Conservation (phyloP, 192 early-diverging fungal species). For the Phycomyces nitens region DNA sequence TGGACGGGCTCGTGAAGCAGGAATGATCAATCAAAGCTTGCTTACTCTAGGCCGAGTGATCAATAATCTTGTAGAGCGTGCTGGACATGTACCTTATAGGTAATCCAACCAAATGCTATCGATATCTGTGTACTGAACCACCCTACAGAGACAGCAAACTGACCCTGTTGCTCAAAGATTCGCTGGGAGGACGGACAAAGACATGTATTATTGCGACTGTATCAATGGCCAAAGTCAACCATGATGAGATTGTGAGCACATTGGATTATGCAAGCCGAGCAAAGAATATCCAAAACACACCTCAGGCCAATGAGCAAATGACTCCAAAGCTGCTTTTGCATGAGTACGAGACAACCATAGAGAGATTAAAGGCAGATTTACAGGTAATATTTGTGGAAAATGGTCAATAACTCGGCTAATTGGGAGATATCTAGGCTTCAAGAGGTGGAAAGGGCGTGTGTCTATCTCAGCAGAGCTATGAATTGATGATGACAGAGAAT, state of each 20-base stretch:
- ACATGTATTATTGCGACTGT: slow-evolving; percentile 96
- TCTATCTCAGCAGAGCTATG: neutral
- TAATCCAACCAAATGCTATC: slow-evolving; percentile 5
- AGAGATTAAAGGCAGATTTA: slow-evolving; percentile 75
- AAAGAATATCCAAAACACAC: slow-evolving; percentile 75
- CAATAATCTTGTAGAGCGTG: slow-evolving; percentile 55
- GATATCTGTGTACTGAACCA: no score
- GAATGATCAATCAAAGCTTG: slow-evolving; percentile 84
- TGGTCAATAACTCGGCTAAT: neutral
- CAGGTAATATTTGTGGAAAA: slow-evolving; percentile 37
- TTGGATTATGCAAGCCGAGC: slow-evolving; percentile 77
- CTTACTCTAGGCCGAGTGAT: slow-evolving; percentile 72
- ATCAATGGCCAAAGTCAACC: slow-evolving; percentile 63
- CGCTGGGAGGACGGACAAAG: slow-evolving; percentile 83
- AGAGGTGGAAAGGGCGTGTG: neutral
- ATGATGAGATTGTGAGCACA: slow-evolving; percentile 73
- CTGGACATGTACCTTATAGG: slow-evolving; percentile 67
- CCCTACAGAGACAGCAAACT: slow-evolving; percentile 87
- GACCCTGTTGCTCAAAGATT: slow-evolving; percentile 88
- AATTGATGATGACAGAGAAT: neutral
- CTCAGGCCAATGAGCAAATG: slow-evolving; percentile 73
- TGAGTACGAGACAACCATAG: slow-evolving; percentile 77
- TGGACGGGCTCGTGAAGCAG: slow-evolving; percentile 79
- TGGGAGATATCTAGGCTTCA: neutral
- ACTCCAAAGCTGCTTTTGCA: slow-evolving; percentile 79